These are phyloP conservation scores for Corchorus capsularis DNA, from an alignment of 345 rosid genomes.

Conservation along the genomic window DNA sequence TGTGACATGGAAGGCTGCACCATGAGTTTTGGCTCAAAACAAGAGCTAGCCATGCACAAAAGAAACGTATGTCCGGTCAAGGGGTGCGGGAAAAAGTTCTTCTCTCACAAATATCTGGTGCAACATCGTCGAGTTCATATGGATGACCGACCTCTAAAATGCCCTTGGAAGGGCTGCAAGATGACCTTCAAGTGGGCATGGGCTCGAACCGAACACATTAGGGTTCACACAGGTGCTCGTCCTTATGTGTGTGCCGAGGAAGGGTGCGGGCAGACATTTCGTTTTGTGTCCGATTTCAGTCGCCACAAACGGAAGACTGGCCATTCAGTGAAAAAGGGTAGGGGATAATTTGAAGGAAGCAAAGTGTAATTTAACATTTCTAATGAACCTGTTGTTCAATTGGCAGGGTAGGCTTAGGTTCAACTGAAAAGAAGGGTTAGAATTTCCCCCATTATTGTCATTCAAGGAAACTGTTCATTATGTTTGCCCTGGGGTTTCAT, in stretches of 20 bases:
- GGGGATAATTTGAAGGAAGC: conserved; percentile 31
- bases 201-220: conserved; percentile 92
- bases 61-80: conserved; percentile 85
- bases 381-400: conserved; percentile 40
- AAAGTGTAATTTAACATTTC: conserved; percentile 33
- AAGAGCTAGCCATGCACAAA: conserved; percentile 71
- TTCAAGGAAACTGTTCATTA: conserved; percentile 2
- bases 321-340: conserved; percentile 68
- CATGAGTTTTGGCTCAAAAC: conserved; percentile 76
- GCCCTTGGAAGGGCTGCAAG: conserved; percentile 99
- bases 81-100: conserved; percentile 91
- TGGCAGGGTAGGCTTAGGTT: conserved; percentile 25
- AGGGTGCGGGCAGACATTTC: conserved; percentile 89
- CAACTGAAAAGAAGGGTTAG: not conserved
- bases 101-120: conserved; percentile 95
- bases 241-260: conserved; percentile 82
- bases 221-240: conserved; percentile 98
- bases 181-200: conserved; percentile 99
- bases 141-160: conserved; percentile 95
- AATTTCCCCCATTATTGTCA: conserved; percentile 12
- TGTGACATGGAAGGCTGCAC: conserved; percentile 94
- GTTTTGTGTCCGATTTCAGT: conserved; percentile 95
- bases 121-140: conserved; percentile 88
- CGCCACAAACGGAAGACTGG: conserved; percentile 97
- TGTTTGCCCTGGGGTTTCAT: conserved; percentile 9